Conservation (phyloP, 148 eudicot species). For the Camellia lanceoleosa region DNA sequence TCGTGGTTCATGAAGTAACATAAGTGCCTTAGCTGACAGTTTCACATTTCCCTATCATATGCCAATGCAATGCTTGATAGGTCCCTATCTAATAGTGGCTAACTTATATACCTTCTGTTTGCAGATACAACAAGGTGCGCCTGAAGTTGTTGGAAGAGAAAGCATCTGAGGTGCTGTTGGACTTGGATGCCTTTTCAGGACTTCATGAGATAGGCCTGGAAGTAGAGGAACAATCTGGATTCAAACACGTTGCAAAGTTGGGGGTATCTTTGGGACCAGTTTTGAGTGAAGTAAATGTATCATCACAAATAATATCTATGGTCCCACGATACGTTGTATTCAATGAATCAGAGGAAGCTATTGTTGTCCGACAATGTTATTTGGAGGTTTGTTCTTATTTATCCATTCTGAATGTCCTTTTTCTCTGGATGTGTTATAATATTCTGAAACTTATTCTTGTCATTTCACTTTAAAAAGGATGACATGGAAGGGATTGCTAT, state of each 20-base stretch:
- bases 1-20: conserved; percentile 96
- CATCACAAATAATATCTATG: conserved; percentile 62
- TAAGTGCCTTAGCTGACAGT: neutral
- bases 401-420: conserved; percentile 12
- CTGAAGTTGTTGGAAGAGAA: conserved; percentile 61
- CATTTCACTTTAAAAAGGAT: conserved; percentile 41
- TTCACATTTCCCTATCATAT: neutral
- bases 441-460: conserved; percentile 14
- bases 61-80: conserved; percentile 3
- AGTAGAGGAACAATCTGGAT: conserved; percentile 42
- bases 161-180: conserved; percentile 53
- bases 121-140: conserved; percentile 65
- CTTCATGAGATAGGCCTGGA: conserved; percentile 73
- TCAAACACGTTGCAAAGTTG: conserved; percentile 47
- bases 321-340: conserved; percentile 69
- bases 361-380: conserved; percentile 67
- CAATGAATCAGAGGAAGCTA: conserved; percentile 69
- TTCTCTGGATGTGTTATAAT: neutral
- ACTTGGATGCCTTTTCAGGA: conserved; percentile 93
- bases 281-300: conserved; percentile 38
- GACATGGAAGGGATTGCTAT: conserved; percentile 56
- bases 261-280: conserved; percentile 81
- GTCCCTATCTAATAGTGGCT: neutral
- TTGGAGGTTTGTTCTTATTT: conserved; percentile 53
- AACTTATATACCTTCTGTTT: conserved; percentile 14